A percentile compares a stretch with the other conserved stretches of the same genome.
These are phyloP conservation scores for Amanita pseudoporphyria DNA, from an alignment of 768 basidiomycete species.

Conservation along the genomic window DNA sequence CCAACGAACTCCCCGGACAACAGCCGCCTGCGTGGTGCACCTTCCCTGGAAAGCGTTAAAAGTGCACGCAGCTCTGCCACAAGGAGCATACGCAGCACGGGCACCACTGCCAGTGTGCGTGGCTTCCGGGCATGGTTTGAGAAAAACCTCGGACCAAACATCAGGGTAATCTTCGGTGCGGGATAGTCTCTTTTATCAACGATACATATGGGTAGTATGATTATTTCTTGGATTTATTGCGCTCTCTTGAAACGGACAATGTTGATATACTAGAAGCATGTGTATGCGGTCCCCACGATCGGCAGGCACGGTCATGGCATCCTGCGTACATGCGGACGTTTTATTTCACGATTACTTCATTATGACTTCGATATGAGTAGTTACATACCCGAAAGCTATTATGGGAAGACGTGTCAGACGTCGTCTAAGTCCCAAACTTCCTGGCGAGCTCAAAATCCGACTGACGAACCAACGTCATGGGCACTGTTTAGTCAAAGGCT, in stretches of 20 bases:
- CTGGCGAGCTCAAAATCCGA: slow-evolving; percentile 10
- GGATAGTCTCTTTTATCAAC: slow-evolving; percentile 3
- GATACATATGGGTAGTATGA: neutral
- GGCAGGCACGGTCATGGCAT: neutral
- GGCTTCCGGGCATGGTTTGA: slow-evolving; percentile 33
- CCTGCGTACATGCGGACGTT: neutral
- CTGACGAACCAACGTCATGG: slow-evolving; percentile 17
- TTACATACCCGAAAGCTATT: neutral
- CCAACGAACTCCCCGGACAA: slow-evolving; percentile 7
- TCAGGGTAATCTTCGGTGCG: slow-evolving; percentile 11
- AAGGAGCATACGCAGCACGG: slow-evolving; percentile 34
- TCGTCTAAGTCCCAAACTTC: slow-evolving; percentile 19
- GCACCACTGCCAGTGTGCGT: slow-evolving; percentile 28
- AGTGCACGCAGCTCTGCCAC: slow-evolving; percentile 29
- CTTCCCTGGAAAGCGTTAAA: slow-evolving; percentile 39
- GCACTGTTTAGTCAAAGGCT: slow-evolving; percentile 7
- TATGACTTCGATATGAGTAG: neutral
- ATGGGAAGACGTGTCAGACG: slow-evolving; percentile 14
- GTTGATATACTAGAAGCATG: neutral
- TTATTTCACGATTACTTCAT: neutral
- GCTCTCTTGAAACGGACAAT: neutral
- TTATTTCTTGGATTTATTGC: slow-evolving; percentile 8
- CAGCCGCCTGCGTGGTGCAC: slow-evolving; percentile 8
- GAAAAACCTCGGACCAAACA: slow-evolving; percentile 13
- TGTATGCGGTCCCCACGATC: neutral